Base-by-base conservation (phyloP, 148 eudicot genomes). In the Dianthus caryophyllus region DNA sequence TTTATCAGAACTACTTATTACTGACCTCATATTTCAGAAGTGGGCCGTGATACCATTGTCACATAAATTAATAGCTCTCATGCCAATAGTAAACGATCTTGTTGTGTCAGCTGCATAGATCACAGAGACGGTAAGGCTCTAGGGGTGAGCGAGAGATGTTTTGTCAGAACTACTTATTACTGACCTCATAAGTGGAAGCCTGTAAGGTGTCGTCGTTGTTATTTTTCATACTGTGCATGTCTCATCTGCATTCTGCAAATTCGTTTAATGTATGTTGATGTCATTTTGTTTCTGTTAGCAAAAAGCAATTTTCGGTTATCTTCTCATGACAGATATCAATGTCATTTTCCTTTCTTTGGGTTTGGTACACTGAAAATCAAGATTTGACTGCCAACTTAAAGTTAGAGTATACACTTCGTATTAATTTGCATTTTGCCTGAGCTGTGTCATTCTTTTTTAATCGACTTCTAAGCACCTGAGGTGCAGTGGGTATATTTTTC, bases 201-300 rank as follows among this genome's bases (percentile, higher is more conserved):
- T n/a, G n/a, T n/a, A n/a, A n/a, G n/a, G n/a, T n/a, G n/a, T n/a
- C n/a, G n/a, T n/a, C n/a, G n/a, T n/a, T n/a, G n/a, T n/a, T n/a
- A n/a, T n/a, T n/a, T n/a, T n/a, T n/a, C n/a, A n/a, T n/a, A n/a
- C 18, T 5, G 24, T 60, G 14, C 26, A 13, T 60, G 26, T 61
- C 20, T 59, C 44, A 59, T n/a, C n/a, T n/a, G n/a, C n/a, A n/a
- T n/a, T 59, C 33, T 59, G 64, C 64, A 2, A 14, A 11, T 54
- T 24, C 59, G 24, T 54, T 54, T 24, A 1, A 16, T 22, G 30
- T 21, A n/a, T 60, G 11, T 38, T 2, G 7, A 9, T 20, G 22
- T 61, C 26, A 39, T 61, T 33, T 61, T 17, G 38, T 21, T 61
- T 38, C 27, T 30, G 3, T 39, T 36, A 36, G 47, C 13, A 12